Evolutionary conservation across 2,329 filamentous ascomycete genomes (phyloP), one percentile per base, ranked within the genome.

Genomic region (Pezicula carpinea): DNA sequence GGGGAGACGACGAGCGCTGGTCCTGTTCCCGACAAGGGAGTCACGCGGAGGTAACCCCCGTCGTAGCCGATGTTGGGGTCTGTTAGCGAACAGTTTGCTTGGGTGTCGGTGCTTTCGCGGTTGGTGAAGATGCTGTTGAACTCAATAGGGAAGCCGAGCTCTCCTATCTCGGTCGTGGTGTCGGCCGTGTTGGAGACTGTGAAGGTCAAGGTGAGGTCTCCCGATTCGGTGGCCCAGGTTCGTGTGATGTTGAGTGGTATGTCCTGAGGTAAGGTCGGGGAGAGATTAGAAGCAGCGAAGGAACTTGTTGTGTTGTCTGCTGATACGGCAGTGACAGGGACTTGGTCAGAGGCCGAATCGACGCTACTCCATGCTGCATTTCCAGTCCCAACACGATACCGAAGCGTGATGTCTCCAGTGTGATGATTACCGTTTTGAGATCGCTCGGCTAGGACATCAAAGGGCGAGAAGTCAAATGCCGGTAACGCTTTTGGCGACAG

Each of bases 91-190:
- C 79, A 82, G 21, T 69, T 66, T 0, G 65, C 60, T 44, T 74
- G 70, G 6, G 73, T 79, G 6, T 77, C 70, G 2, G 64, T 63
- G 0, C 76, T 69, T 1, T 64, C 60, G 7, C 76, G 70, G 38
- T 67, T 66, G 11, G 71, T 79, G 56, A 82, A 82, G 53, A 83
- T 80, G 59, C 75, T 82, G 64, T 82, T 82, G 65, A 82, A 79
- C 57, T 80, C 76, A 17, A 77, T 70, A 0, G 79, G 79, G 43
- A 83, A 73, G 0, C 79, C 79, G 2, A 82, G 65, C 40, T 73
- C 73, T 2, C 79, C 79, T 5, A 83, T 61, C 48, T 82, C 78
- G 3, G 82, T 47, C 0, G 64, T 49, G 0, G 57, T 51, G 0
- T 55, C 53, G 1, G 60, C 71, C 0, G 60, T 61, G 49, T 80